These are phyloP conservation scores for Westerdykella aurantiaca DNA, from an alignment of 2,329 filamentous ascomycete species.

Conservation along the genomic window DNA sequence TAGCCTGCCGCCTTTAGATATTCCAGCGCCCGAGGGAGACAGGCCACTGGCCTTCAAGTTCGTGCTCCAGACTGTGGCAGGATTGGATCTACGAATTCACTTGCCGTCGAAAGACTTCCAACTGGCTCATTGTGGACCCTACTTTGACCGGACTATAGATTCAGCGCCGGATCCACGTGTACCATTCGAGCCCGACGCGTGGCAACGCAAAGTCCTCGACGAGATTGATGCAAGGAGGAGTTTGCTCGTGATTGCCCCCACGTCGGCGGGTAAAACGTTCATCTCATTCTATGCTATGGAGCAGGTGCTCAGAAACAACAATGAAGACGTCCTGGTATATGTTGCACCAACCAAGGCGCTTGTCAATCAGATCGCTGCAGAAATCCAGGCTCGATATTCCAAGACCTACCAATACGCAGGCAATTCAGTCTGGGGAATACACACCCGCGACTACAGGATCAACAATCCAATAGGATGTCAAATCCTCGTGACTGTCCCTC, in stretches of 20 bases:
- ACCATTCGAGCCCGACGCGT: conserved; percentile 66
- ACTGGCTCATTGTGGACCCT: conserved; percentile 62
- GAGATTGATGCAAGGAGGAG: conserved; percentile 65
- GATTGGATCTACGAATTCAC: conserved; percentile 32
- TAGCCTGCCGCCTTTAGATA: conserved; percentile 34
- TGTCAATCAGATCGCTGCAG: conserved; percentile 77
- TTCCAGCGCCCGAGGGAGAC: conserved; percentile 27
- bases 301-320: conserved; percentile 60
- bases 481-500: conserved; percentile 69
- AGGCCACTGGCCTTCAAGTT: conserved; percentile 43
- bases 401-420: conserved; percentile 55
- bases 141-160: conserved; percentile 69
- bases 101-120: conserved; percentile 55
- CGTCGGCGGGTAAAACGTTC: conserved; percentile 75
- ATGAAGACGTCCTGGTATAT: conserved; percentile 69
- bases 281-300: conserved; percentile 83
- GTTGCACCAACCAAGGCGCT: conserved; percentile 77
- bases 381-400: conserved; percentile 67
- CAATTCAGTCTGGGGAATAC: conserved; percentile 71
- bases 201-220: conserved; percentile 70
- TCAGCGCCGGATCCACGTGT: conserved; percentile 63
- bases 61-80: conserved; percentile 15
- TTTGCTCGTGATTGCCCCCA: conserved; percentile 70
- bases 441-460: conserved; percentile 68
- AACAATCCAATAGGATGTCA: conserved; percentile 70